Evolutionary conservation across 2,329 filamentous ascomycete genomes (phyloP).

Genomic region (Cercospora beticola): DNA sequence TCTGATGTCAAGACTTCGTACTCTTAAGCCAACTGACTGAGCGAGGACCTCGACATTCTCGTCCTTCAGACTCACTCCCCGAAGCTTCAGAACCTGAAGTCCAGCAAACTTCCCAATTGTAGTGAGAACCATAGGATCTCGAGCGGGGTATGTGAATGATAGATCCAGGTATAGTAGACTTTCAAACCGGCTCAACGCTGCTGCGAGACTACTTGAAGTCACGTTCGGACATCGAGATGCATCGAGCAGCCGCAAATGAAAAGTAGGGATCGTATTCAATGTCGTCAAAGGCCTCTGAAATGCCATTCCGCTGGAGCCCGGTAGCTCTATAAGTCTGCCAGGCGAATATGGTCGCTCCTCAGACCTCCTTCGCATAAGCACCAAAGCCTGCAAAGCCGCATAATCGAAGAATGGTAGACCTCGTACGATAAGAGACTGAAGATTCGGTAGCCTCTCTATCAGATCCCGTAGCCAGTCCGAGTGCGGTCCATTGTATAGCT

Average conservation of each 20-base stretch:
- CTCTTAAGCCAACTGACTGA: conserved; percentile 51
- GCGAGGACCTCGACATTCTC: conserved; percentile 54
- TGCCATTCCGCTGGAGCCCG: conserved; percentile 32
- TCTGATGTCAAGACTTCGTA: conserved; percentile 58
- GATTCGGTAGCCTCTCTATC: conserved; percentile 56
- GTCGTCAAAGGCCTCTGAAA: conserved; percentile 22
- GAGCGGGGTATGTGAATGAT: conserved; percentile 46
- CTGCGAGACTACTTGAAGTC: conserved; percentile 55
- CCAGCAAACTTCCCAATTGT: conserved; percentile 49
- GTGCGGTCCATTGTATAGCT: conserved; percentile 60
- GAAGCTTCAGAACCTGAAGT: conserved; percentile 58
- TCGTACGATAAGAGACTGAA: conserved; percentile 61
- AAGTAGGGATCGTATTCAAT: conserved; percentile 31
- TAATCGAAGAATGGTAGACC: conserved; percentile 63
- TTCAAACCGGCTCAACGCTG: conserved; percentile 55
- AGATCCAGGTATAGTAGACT: conserved; percentile 59
- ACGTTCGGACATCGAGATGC: conserved; percentile 59
- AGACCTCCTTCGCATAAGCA: conserved; percentile 32
- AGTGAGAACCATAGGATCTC: conserved; percentile 45
- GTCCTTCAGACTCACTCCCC: conserved; percentile 55
- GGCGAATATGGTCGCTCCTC: conserved; percentile 26
- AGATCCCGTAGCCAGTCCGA: conserved; percentile 61
- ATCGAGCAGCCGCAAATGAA: conserved; percentile 56
- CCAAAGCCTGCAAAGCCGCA: conserved; percentile 53
- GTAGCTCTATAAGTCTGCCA: conserved; percentile 33